Evolutionary conservation across 495 filamentous ascomycete species (phyloP), one percentile per base, ranked within the genome.

Genomic region (Paragyromitra xinjiangensis): DNA sequence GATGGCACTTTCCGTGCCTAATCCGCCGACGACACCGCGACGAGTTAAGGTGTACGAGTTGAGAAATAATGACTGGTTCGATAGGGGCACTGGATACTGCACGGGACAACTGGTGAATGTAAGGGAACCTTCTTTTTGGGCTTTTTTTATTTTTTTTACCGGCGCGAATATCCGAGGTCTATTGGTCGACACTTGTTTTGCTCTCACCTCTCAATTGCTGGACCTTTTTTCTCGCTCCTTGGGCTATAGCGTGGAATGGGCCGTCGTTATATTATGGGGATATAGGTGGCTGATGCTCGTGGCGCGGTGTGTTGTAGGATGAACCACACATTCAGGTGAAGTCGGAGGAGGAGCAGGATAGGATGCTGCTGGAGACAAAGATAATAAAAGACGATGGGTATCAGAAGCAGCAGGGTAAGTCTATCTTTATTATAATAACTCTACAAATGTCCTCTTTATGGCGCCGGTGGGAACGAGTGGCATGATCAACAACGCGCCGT

Each of bases 31-130:
- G 82, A 90, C 91, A 85, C 93, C 92, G 88, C 97, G 94, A 87
- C 92, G 95, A 87, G 95, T 99, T 80, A 99, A 99, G 87, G 95
- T 99, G 80, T 99, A 99, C 84, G 95, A 99, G 86, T 88, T 99
- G 77, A 93, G 91, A 81, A 93, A 97, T 85, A 97, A 95, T 88
- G 96, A 99, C 88, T 99, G 95, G 95, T 97, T 94, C 83, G 95
- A 99, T 85, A 88, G 96, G 74, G 95, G 95, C 64, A 99, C 95
- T 22, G 95, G 95, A 58, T 98, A 98, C 84, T 99, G 95, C 84
- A 92, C 88, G 29, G 94, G 93, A 29, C 88, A 89, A 78, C 89
- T 92, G 72, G 85, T 91, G 63, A 88, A 90, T 83, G 94, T 98
- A 89, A 88, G 93, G 86, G 70, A n/a, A 16, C 9, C 56, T n/a